phyloP scores from a whole-genome alignment of 2,329 filamentous ascomycete genomes.

The Aspergillus sp. region DNA sequence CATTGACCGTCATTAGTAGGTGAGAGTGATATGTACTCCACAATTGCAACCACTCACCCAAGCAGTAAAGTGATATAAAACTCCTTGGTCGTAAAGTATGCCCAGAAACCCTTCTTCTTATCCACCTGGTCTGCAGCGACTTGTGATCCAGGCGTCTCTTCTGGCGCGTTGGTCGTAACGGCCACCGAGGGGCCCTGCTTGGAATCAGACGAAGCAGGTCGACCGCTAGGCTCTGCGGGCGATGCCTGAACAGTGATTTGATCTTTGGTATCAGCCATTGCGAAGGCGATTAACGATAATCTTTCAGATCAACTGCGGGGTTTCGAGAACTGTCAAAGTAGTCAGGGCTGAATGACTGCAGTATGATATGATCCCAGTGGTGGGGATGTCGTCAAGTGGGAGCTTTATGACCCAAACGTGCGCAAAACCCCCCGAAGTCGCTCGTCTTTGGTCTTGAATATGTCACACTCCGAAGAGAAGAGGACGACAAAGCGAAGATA shows the following conservation, averaged over 20 bases:
- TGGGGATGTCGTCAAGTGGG: conserved; percentile 18
- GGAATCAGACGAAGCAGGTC: conserved; percentile 8
- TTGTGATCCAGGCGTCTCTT: conserved; percentile 7
- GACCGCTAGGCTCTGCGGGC: conserved; percentile 3
- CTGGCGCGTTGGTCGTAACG: conserved; percentile 9
- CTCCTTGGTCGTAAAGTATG: conserved; percentile 76
- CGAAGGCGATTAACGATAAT: not conserved
- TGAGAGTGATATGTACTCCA: too few relatives aligned
- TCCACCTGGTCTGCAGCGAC: conserved; percentile 34
- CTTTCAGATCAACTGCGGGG: conserved; percentile 8
- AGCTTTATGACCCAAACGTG: conserved; percentile 48
- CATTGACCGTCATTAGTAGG: conserved; percentile 1
- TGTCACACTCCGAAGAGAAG: not conserved
- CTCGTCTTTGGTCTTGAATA: conserved; percentile 31
- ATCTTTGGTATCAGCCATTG: conserved; percentile 25
- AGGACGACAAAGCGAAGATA: conserved; percentile 4
- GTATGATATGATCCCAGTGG: too few relatives aligned
- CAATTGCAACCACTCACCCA: conserved; percentile 47
- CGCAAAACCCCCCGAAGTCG: conserved; percentile 58
- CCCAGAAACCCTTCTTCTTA: conserved; percentile 48
- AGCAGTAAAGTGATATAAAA: conserved; percentile 81
- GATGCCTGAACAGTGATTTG: conserved; percentile 19
- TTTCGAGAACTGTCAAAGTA: not conserved
- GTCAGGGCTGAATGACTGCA: not conserved
- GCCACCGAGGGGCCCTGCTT: conserved; percentile 13